Percentiles rank a stretch among this genome's conserved stretches.
These are phyloP conservation scores for Penicillium salamii DNA, from an alignment of 495 filamentous ascomycete genomes.

Conservation along the genomic window DNA sequence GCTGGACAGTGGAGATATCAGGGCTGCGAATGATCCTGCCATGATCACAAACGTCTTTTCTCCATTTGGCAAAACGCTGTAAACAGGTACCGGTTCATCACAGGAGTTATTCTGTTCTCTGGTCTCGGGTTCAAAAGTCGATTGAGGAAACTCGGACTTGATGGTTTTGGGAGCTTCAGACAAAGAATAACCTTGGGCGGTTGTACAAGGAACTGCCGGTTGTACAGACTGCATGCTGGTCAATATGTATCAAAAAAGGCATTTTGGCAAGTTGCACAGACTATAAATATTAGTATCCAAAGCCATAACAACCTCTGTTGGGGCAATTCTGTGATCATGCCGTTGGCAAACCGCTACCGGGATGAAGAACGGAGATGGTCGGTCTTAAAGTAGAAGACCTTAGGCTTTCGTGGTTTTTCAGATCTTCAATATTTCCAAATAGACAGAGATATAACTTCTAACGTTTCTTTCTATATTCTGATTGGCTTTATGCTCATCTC, in stretches of 20 bases:
- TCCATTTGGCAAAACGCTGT: conserved; percentile 22
- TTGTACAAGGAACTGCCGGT: too few species aligned
- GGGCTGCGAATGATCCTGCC: conserved; percentile 23
- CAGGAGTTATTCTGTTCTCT: background rate
- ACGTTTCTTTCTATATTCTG: too few species aligned
- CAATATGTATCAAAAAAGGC: too few species aligned
- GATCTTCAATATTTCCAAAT: too few species aligned
- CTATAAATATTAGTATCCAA: background rate
- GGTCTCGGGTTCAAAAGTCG: background rate
- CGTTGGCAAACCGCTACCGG: conserved; percentile 18
- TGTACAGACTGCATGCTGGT: too few species aligned
- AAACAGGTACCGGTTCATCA: conserved; percentile 13
- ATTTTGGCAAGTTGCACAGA: background rate
- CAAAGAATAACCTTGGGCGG: too few species aligned
- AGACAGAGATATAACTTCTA: too few species aligned
- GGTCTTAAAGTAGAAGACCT: background rate
- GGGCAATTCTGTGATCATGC: background rate
- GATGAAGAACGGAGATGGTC: background rate
- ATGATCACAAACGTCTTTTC: conserved; percentile 27
- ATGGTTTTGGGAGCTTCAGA: too few species aligned
- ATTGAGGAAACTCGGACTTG: too few species aligned
- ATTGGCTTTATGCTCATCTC: too few species aligned
- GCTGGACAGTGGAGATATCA: conserved; percentile 41
- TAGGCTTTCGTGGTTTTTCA: background rate
- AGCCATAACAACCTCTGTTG: background rate